Evolutionary conservation across 345 rosid genomes (phyloP).

Genomic region (Adansonia digitata): DNA sequence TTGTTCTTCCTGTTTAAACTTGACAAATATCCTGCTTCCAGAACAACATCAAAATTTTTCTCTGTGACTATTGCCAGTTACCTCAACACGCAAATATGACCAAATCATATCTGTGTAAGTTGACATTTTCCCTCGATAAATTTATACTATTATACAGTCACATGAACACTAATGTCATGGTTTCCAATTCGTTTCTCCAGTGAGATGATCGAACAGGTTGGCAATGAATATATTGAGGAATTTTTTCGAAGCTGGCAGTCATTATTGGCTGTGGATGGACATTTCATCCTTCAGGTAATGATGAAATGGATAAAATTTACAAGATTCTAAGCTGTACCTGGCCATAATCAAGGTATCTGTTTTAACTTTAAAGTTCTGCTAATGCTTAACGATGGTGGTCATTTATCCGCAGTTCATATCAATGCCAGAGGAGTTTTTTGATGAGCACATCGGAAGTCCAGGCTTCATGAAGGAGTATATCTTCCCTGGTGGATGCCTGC

Average conservation of each 20-base stretch:
- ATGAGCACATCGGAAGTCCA: conserved; percentile 62
- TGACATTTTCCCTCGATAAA: not conserved
- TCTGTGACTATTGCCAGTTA: conserved; percentile 72
- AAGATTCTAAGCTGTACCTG: too few species aligned
- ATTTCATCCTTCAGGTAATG: conserved; percentile 68
- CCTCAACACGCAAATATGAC: conserved; percentile 49
- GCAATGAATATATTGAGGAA: too few species aligned
- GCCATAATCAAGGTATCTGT: not conserved
- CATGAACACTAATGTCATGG: not conserved
- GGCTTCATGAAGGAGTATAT: conserved; percentile 86
- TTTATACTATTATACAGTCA: not conserved
- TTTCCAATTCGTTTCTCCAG: conserved; percentile 28
- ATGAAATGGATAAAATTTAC: too few species aligned
- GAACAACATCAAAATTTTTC: conserved; percentile 57
- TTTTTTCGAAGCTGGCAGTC: conserved; percentile 64
- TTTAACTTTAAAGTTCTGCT: not conserved
- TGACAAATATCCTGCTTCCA: conserved; percentile 8
- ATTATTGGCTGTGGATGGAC: conserved; percentile 59
- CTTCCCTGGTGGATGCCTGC: conserved; percentile 83
- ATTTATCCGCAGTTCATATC: conserved; percentile 53
- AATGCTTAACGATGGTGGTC: not conserved
- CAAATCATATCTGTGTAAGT: conserved; percentile 71
- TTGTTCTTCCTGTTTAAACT: not conserved
- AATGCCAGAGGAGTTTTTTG: conserved; percentile 67
- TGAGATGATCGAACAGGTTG: conserved; percentile 87